phyloP scores from a whole-genome alignment of 306 rosid genomes.

The Heteromeles arbutifolia region DNA sequence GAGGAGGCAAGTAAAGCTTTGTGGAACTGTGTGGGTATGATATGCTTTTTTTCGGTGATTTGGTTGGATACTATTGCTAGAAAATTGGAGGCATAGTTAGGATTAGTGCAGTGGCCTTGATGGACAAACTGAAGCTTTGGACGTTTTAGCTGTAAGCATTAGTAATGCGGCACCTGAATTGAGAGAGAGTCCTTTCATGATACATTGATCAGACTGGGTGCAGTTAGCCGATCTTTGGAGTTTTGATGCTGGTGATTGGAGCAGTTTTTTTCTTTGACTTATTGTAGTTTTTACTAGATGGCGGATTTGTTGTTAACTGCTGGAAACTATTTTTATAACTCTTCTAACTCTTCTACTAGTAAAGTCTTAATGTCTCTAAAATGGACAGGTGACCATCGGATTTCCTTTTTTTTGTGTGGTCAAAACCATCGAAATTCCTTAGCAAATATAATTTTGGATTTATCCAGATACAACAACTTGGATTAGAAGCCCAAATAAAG shows the following conservation, averaged over 20 bases:
- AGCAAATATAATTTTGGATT: conserved; percentile 68
- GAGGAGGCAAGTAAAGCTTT: background rate
- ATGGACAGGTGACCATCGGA: conserved; percentile 69
- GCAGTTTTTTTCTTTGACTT: background rate
- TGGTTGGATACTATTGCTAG: background rate
- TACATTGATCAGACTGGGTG: background rate
- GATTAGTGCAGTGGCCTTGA: background rate
- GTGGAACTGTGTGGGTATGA: background rate
- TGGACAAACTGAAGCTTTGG: background rate
- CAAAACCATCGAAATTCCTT: no score
- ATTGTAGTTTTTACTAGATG: background rate
- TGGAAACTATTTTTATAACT: no score
- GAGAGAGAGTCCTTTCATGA: background rate
- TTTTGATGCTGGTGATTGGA: background rate
- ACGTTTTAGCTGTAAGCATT: background rate
- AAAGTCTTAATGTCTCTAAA: background rate
- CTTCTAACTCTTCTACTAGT: no score
- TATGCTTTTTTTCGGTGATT: background rate
- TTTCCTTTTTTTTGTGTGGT: no score
- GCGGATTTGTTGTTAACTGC: no score
- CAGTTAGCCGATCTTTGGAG: background rate
- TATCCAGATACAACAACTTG: conserved; percentile 67
- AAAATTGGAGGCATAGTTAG: background rate
- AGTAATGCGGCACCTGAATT: background rate
- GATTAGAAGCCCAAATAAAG: conserved; percentile 52